A percentile compares a stretch with the other conserved stretches of the same genome.
These are phyloP conservation scores for Psilocybe sp. DNA, from an alignment of 768 basidiomycete genomes.

Conservation along the genomic window DNA sequence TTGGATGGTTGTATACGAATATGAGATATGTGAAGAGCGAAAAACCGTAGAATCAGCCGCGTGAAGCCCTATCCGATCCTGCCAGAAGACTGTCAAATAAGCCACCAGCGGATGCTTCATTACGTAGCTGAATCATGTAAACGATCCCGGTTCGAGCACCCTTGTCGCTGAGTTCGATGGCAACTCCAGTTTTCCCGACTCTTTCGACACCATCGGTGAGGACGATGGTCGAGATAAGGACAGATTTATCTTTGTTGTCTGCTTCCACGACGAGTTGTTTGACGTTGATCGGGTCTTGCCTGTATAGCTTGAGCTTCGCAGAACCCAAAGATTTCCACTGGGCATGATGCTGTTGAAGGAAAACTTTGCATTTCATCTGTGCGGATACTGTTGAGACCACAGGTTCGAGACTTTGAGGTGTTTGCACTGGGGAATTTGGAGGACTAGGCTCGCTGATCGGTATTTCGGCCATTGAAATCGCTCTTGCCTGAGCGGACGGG, in stretches of 20 bases:
- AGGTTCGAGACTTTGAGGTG: constrained; percentile 58
- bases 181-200: constrained; percentile 98
- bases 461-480: constrained; percentile 47
- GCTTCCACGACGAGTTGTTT: constrained; percentile 96
- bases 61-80: constrained; percentile 72
- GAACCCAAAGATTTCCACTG: constrained; percentile 96
- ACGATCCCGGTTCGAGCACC: constrained; percentile 91
- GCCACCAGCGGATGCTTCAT: constrained; percentile 80
- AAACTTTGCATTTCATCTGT: constrained; percentile 98
- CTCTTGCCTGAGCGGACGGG: constrained; percentile 61
- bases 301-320: constrained; percentile 84
- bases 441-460: constrained; percentile 75
- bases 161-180: constrained; percentile 90
- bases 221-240: constrained; percentile 94
- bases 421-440: constrained; percentile 74
- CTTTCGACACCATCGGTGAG: constrained; percentile 95
- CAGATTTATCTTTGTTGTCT: constrained; percentile 68
- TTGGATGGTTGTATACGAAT: constrained; percentile 4
- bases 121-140: constrained; percentile 96
- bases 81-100: constrained; percentile 84
- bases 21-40: constrained; percentile 3
- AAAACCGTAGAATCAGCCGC: constrained; percentile 7
- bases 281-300: constrained; percentile 78
- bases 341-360: constrained; percentile 92
- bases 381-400: constrained; percentile 76